phyloP scores from a whole-genome alignment of 2,329 filamentous ascomycete genomes.

The Davidsoniella australis region DNA sequence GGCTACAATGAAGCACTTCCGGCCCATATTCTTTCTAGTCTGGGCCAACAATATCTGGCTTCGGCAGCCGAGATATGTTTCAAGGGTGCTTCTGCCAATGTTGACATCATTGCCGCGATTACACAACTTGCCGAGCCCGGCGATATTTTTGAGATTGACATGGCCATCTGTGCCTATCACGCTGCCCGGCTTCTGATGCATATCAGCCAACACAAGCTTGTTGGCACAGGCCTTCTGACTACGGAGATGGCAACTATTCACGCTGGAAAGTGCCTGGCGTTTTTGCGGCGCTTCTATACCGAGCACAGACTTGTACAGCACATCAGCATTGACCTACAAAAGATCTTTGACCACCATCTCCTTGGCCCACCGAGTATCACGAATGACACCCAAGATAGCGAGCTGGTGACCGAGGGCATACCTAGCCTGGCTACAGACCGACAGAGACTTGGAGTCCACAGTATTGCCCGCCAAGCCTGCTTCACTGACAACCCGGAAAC shows the following conservation, averaged over 20 bases:
- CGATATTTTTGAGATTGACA: conserved; percentile 20
- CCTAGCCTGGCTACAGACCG: conserved; percentile 16
- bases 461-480: conserved; percentile 23
- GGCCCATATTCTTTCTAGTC: conserved; percentile 16
- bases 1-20: conserved; percentile 26
- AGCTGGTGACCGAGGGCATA: conserved; percentile 13
- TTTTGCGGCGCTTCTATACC: conserved; percentile 14
- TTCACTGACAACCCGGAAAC: conserved; percentile 21
- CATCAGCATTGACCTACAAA: conserved; percentile 17
- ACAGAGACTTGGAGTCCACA: conserved; percentile 23
- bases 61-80: conserved; percentile 19
- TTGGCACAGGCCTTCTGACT: conserved; percentile 13
- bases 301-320: conserved; percentile 12
- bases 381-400: neutral
- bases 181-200: conserved; percentile 24
- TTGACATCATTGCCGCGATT: too few relatives aligned
- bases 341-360: conserved; percentile 12
- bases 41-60: conserved; percentile 11
- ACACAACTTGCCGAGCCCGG: too few relatives aligned
- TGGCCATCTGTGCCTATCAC: conserved; percentile 27
- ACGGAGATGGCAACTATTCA: conserved; percentile 16
- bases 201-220: conserved; percentile 12
- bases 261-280: conserved; percentile 17
- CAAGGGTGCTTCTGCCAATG: conserved; percentile 17
- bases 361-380: neutral